A percentile compares a stretch with the other conserved stretches of the same genome.
Evolutionary conservation across 2,329 filamentous ascomycete species (phyloP).

Genomic region (Ramularia collo-cygni): DNA sequence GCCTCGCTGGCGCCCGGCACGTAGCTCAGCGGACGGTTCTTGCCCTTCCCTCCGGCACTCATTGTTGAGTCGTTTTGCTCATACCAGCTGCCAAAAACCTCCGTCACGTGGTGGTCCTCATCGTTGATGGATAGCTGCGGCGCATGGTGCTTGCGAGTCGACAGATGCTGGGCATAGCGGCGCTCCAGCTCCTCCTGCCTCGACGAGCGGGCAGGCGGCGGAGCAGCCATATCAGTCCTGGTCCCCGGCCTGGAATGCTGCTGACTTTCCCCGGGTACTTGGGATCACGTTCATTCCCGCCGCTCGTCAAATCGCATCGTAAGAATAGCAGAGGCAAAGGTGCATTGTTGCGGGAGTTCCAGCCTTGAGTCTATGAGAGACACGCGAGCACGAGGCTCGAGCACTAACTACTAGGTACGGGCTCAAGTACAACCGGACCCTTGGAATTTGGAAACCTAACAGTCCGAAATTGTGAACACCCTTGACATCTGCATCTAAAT

Average conservation of each 20-base stretch:
- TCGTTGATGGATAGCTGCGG: conserved; percentile 69
- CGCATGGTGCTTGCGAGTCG: conserved; percentile 37
- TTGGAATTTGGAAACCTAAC: too few species aligned
- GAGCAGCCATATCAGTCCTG: conserved; percentile 1
- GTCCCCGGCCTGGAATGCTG: not conserved
- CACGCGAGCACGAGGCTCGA: too few species aligned
- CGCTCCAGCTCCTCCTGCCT: conserved; percentile 42
- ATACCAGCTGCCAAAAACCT: conserved; percentile 87
- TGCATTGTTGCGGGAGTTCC: too few species aligned
- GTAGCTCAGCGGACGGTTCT: conserved; percentile 65
- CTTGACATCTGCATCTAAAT: too few species aligned
- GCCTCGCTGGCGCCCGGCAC: conserved; percentile 54
- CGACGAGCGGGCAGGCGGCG: conserved; percentile 29
- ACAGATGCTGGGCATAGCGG: conserved; percentile 19
- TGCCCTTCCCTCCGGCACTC: conserved; percentile 48
- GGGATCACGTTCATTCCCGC: conserved; percentile 1
- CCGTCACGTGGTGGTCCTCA: conserved; percentile 87
- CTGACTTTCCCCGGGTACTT: too few species aligned
- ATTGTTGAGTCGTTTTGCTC: conserved; percentile 57
- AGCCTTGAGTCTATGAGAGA: too few species aligned
- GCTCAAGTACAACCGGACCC: too few species aligned
- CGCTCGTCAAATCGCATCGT: not conserved
- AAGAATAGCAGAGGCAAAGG: conserved; percentile 1
- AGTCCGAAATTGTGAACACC: too few species aligned
- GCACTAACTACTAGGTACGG: too few species aligned